Evolutionary conservation across 768 basidiomycete species (phyloP).

Genomic region (Tylopilus sp.): DNA sequence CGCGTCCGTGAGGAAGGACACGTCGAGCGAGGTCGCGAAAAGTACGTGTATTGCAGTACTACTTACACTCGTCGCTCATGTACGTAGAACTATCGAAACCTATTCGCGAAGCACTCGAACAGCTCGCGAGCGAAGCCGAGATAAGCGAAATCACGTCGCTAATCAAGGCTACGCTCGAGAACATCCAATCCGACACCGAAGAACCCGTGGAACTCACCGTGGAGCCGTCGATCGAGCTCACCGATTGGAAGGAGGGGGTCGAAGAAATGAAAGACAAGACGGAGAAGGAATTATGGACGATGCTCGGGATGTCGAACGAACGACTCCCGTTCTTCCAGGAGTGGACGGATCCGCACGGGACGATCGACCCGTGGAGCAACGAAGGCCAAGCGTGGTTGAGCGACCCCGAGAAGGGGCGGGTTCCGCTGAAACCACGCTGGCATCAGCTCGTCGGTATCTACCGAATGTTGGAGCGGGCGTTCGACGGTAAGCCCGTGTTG

Average conservation of each 20-base stretch:
- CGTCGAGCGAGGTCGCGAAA: too few species aligned
- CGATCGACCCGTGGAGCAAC: neutral
- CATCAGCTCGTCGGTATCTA: neutral
- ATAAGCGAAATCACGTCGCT: too few species aligned
- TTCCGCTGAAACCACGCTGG: neutral
- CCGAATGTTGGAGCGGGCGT: neutral
- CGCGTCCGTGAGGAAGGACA: slow-evolving; percentile 93
- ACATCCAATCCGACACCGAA: too few species aligned
- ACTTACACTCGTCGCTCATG: too few species aligned
- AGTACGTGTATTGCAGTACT: too few species aligned
- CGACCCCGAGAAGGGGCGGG: neutral
- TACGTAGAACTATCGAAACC: too few species aligned
- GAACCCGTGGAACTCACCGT: too few species aligned
- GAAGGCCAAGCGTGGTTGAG: neutral
- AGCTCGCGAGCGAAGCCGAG: too few species aligned
- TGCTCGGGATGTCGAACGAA: neutral
- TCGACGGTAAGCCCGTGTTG: neutral
- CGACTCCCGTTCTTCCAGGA: neutral
- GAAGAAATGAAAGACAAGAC: neutral
- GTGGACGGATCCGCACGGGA: neutral
- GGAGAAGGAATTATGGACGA: neutral
- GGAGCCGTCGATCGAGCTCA: too few species aligned
- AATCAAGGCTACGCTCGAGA: too few species aligned
- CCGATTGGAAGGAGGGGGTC: neutral
- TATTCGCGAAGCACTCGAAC: too few species aligned